Evolutionary conservation across 2,329 filamentous ascomycete genomes (phyloP), one percentile per base, ranked within the genome.

Genomic region (Zarea fungicola): DNA sequence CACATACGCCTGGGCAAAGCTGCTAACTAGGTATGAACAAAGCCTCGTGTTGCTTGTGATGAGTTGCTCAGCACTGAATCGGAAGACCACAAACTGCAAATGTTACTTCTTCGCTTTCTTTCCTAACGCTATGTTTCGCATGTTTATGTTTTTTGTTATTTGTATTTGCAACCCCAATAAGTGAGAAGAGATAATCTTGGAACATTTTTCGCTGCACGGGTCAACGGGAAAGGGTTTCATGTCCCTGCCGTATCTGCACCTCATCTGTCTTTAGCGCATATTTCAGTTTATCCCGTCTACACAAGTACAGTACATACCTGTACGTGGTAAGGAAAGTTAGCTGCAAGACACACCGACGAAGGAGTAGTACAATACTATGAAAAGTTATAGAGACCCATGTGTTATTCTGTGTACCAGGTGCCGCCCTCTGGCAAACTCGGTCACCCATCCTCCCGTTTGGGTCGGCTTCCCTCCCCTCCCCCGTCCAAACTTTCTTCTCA

Each of bases 301-400:
- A 29, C 13, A 19, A 44, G 22, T 22, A 44, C 41, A n/a, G n/a
- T n/a, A n/a, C n/a, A n/a, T n/a, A n/a, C n/a, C n/a, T n/a, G n/a
- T n/a, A n/a, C n/a, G n/a, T n/a, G n/a, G n/a, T n/a, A n/a, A n/a
- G n/a, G n/a, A n/a, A n/a, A n/a, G n/a, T n/a, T n/a, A n/a, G n/a
- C n/a, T n/a, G n/a, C n/a, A n/a, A n/a, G n/a, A n/a, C n/a, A n/a
- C 13, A 26, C 31, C 37, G n/a, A 44, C 5, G 21, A 31, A 34
- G 16, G 18, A 19, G 39, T 39, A 50, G 42, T 39, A 43, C 36
- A 29, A 44, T 45, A 50, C 35, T 28, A 43, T 25, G 4, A 43
- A 35, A 34, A 35, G 25, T 35, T 21, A 10, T 21, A 26, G 8
- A 22, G 22, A 22, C 21, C 36, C 26, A 13, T 29, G 45, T 48